Conservation (phyloP, 306 rosid species). For the Malus fusca region DNA sequence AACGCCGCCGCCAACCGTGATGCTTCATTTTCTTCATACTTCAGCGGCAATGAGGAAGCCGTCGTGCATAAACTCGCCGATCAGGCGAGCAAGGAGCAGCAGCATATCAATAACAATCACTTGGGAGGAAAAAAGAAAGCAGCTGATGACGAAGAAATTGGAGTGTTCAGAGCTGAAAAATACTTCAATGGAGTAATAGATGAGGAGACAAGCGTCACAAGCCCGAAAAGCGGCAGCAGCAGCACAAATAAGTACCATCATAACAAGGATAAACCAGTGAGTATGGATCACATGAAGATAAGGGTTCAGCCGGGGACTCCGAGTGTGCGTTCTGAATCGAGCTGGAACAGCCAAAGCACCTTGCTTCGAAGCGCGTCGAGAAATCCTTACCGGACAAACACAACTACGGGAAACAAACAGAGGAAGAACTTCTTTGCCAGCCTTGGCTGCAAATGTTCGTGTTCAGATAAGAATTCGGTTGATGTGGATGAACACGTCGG, state of each 20-base stretch:
- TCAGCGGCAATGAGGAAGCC: constrained; percentile 23
- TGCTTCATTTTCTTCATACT: constrained; percentile 51
- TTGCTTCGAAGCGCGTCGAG: constrained; percentile 29
- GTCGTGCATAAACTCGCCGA: constrained; percentile 22
- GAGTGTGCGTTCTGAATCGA: constrained; percentile 64
- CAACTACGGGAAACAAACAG: constrained; percentile 18
- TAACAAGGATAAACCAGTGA: constrained; percentile 2
- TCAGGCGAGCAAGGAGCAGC: constrained; percentile 11
- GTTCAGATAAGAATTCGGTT: constrained; percentile 64
- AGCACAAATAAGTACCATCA: not conserved
- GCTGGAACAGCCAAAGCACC: constrained; percentile 73
- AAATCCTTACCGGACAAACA: constrained; percentile 19
- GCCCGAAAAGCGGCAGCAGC: constrained; percentile 24
- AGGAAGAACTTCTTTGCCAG: constrained; percentile 43
- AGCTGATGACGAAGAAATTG: constrained; percentile 59
- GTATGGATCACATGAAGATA: constrained; percentile 14
- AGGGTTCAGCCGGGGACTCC: constrained; percentile 46
- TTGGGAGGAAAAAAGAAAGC: not conserved
- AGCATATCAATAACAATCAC: not conserved
- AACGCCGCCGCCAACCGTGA: constrained; percentile 22
- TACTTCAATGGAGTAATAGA: constrained; percentile 76
- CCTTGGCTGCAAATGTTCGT: constrained; percentile 64
- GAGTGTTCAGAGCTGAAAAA: constrained; percentile 76
- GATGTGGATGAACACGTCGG: constrained; percentile 39
- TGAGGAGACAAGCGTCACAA: not conserved